Percentiles rank a stretch among this genome's conserved stretches.
phyloP scores from a whole-genome alignment of 192 early-diverging fungal species.

The Dispira parvispora region DNA sequence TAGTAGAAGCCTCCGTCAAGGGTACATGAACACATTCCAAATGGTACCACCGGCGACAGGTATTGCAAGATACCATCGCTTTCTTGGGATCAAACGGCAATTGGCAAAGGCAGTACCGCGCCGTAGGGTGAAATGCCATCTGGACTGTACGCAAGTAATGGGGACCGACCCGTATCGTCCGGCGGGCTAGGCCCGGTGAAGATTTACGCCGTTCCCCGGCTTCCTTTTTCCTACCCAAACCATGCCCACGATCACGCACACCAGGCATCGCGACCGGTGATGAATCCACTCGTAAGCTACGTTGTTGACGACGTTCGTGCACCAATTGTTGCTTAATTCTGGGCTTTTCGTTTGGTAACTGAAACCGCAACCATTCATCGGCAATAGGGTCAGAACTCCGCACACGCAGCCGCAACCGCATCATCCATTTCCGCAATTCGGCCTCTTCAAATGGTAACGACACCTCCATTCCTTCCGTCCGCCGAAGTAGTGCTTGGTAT shows the following conservation, averaged over 20 bases:
- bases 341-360: neutral
- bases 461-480: constrained; percentile 5
- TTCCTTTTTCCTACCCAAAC: neutral
- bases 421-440: constrained; percentile 4
- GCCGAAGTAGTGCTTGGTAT: constrained; percentile 4
- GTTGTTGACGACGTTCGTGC: constrained; percentile 7
- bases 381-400: neutral
- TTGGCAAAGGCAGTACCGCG: constrained; percentile 26
- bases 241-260: neutral
- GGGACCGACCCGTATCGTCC: constrained; percentile 12
- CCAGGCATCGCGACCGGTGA: neutral
- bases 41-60: constrained; percentile 47
- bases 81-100: constrained; percentile 12
- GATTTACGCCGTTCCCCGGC: neutral
- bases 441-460: constrained; percentile 8
- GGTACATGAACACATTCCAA: constrained; percentile 34
- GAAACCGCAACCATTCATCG: neutral
- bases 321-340: constrained; percentile 7
- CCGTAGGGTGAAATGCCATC: constrained; percentile 13
- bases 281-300: neutral
- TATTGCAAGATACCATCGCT: constrained; percentile 43
- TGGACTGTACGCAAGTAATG: constrained; percentile 14
- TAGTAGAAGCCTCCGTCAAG: constrained; percentile 6
- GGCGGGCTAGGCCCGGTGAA: constrained; percentile 13
- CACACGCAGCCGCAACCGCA: neutral